phyloP scores from a whole-genome alignment of 2,329 filamentous ascomycete species.

The Sarocladium oryzae region DNA sequence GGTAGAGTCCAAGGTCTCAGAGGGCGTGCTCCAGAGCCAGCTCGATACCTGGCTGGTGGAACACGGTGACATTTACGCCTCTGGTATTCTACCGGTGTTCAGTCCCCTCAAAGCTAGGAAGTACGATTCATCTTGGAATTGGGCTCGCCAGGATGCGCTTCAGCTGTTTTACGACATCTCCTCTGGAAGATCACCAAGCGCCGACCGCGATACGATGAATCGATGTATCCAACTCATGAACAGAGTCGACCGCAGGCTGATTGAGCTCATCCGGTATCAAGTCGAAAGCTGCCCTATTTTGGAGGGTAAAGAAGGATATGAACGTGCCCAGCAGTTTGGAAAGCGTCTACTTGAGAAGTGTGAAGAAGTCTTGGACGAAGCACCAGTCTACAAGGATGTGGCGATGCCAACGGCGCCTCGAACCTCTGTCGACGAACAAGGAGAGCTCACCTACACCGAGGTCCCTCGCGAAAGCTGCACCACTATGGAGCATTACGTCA shows the following conservation, averaged over 20 bases:
- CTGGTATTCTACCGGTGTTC: slow-evolving; percentile 91
- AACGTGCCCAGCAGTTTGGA: slow-evolving; percentile 92
- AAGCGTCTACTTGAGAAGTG: slow-evolving; percentile 95
- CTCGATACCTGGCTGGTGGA: slow-evolving; percentile 92
- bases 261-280: slow-evolving; percentile 99
- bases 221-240: slow-evolving; percentile 99
- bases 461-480: slow-evolving; percentile 80
- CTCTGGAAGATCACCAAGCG: slow-evolving; percentile 84
- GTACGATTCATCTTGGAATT: slow-evolving; percentile 99
- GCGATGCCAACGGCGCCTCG: slow-evolving; percentile 84
- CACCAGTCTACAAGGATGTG: slow-evolving; percentile 95
- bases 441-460: slow-evolving; percentile 89
- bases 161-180: slow-evolving; percentile 99
- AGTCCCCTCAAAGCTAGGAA: slow-evolving; percentile 88
- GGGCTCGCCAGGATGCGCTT: slow-evolving; percentile 93
- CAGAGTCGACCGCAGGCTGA: slow-evolving; percentile 86
- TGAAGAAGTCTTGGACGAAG: slow-evolving; percentile 75
- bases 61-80: slow-evolving; percentile 93
- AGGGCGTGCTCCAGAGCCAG: slow-evolving; percentile 83
- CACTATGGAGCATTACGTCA: slow-evolving; percentile 97
- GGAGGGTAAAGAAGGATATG: slow-evolving; percentile 93
- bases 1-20: slow-evolving; percentile 75
- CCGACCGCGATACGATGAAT: slow-evolving; percentile 97
- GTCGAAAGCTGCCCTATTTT: slow-evolving; percentile 92
- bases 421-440: slow-evolving; percentile 85